Evolutionary conservation across 768 basidiomycete genomes (phyloP), one percentile per base, ranked within the genome.

Genomic region (Boletus vinaceobasis): DNA sequence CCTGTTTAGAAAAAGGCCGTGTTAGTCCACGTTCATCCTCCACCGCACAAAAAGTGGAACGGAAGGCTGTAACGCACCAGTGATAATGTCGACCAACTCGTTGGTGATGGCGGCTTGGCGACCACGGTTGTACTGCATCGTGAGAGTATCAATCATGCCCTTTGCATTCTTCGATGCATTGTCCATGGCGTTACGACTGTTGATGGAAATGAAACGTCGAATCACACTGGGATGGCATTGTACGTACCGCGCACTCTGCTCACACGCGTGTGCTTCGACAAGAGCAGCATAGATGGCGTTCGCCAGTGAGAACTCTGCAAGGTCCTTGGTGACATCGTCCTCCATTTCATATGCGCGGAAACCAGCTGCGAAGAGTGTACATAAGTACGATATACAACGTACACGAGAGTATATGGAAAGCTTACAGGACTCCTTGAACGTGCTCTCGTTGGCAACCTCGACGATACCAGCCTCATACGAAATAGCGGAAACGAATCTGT

Each of bases 301-400:
- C 68, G 97, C 95, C 52, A 99, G 80, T 4, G 94, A 86, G 73
- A 99, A 99, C 71, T 98, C 93, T 48, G 90, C 85, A 46, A 98
- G 80, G 67, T 99, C 96, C 70, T 87, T 90, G 59, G 93, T 90
- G 42, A 87, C 86, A 64, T 97, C 94, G 65, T 99, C 96, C 72
- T 98, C 96, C 80, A 95, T 92, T 77, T 99, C 97, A 72, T 99
- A 99, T 29, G 86, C 83, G 69, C 86, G 87, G 87, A 98, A 98
- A 38, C 89, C 87, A 64, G 88, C 92, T 90, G 51, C 13, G 26
- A 40, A 45, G 21, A 46, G 11, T 3, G 32, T 7, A 26, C 29
- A 5, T 57, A 15, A 62, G 38, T 50, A 40, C 45, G 9, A 42
- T 32, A 36, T 55, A 42, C 26, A 52, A 14, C 14, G 14, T 43